Base-by-base conservation (phyloP, 108 stramenopile genomes). In the Cyclotella atomus region DNA sequence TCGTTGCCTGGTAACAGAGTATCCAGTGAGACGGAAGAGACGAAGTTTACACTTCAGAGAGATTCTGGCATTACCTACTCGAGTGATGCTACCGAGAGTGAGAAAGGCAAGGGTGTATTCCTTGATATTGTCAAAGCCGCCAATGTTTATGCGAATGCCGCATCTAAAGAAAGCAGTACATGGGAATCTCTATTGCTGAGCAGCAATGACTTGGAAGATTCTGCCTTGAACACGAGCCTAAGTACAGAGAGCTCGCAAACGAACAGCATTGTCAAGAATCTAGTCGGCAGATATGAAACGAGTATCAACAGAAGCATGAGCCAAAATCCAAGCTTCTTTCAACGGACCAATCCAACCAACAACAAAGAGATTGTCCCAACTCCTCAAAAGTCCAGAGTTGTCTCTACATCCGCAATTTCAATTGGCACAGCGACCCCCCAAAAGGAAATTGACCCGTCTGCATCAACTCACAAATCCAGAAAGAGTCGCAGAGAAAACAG, bases 191-290 rank as follows among this genome's bases (percentile, higher is more conserved):
- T 57, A 10, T 1, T 57, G 29, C 15, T n/a, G 12, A 57, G 29
- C 15, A 57, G 56, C n/a, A 30, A 52, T 23, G n/a, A 23, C n/a
- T n/a, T n/a, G 3, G n/a, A 23, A 24, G 52, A 59, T 59, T 30
- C 56, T 12, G 30, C 56, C 33, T 0, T 3, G 30, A 59, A 14
- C 16, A 1, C 2, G 1, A 33, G 32, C 5, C 25, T 8, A 15
- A 15, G 56, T 2, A 4, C 28, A 7, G 17, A 30, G 5, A 30
- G 21, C 5, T 20, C 1, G 2, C 21, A 61, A 41, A 61, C 23
- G 8, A 60, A 19, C n/a, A 60, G 34, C 20, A 61, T 61, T 61
- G 60, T 61, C n/a, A 61, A 43, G 60, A 61, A 61, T 6, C 36
- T 61, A 20, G 29, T 61, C 23, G 60, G 38, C 0, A 21, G 36